Evolutionary conservation across 2,329 filamentous ascomycete genomes (phyloP), one percentile per base, ranked within the genome.

Genomic region (Penicillium sp.): DNA sequence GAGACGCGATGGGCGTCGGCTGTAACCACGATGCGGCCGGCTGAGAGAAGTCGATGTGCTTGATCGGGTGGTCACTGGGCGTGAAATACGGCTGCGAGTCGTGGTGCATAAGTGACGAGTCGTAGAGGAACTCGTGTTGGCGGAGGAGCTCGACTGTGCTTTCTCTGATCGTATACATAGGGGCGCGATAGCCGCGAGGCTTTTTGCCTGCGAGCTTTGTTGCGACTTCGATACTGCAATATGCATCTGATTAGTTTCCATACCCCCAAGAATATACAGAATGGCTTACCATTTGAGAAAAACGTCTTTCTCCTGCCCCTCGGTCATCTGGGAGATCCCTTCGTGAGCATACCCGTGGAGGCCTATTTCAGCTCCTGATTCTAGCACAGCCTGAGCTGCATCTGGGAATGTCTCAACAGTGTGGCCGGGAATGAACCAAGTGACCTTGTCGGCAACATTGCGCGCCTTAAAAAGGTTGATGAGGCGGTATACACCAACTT

Each of bases 371-470:
- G 52, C 52, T 12, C 3, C 77, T 63, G 6, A 79, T 73, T 26
- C 72, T 69, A 1, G 74, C 72, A 58, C 73, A 30, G 78, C 43
- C 14, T 26, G 42, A 8, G 47, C 56, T 28, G 56, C 75, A 47
- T 79, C 74, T 0, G 77, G 77, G 56, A 81, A 80, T 0, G 79
- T 79, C 61, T 81, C 78, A 3, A 81, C 70, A 21, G 71, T 75
- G 62, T 81, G 77, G 0, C 77, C 76, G 0, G 77, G 77, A 47
- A 81, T 78, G 60, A 80, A 82, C 77, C 76, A 81, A 1, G 77
- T 79, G 23, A 66, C 66, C 47, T 64, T 68, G 59, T 80, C 70
- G 5, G 76, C 66, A 43, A 68, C 62, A 2, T 70, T 65, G 35
- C 78, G 70, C 56, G 76, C 77, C 18, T 71, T 68, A 65, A 82